Conservation (phyloP, 805 yeast genomes). For the Ogataea populi-albae region DNA sequence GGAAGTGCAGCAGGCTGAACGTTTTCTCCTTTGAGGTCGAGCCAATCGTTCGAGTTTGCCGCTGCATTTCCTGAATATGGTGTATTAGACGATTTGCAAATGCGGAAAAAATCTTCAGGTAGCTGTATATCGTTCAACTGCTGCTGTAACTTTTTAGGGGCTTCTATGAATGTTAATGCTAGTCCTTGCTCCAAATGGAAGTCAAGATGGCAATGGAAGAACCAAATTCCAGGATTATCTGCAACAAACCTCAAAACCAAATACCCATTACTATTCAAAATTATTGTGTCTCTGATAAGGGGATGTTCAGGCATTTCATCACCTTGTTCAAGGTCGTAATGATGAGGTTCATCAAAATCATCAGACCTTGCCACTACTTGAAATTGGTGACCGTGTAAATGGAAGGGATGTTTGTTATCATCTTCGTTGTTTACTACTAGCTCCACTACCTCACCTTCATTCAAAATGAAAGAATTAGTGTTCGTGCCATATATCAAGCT, state of each 20-base stretch:
- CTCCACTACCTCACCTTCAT: conserved; percentile 64
- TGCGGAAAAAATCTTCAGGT: conserved; percentile 46
- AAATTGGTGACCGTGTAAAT: conserved; percentile 88
- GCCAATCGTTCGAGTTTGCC: conserved; percentile 53
- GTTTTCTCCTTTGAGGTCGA: conserved; percentile 58
- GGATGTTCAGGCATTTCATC: conserved; percentile 56
- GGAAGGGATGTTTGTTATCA: conserved; percentile 94
- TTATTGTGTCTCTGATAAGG: conserved; percentile 65
- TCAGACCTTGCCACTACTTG: conserved; percentile 72
- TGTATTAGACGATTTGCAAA: conserved; percentile 47
- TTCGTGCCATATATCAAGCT: conserved; percentile 70
- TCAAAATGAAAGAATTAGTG: conserved; percentile 60
- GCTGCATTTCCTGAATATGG: conserved; percentile 69
- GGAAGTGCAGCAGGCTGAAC: conserved; percentile 64
- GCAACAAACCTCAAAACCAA: conserved; percentile 71
- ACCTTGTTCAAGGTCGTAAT: conserved; percentile 46
- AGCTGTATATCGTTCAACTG: conserved; percentile 31
- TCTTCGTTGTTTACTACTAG: conserved; percentile 76
- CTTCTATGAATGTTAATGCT: conserved; percentile 69
- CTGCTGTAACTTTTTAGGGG: conserved; percentile 53
- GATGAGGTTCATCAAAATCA: conserved; percentile 52
- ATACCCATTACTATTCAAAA: conserved; percentile 65
- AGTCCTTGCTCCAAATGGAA: conserved; percentile 84
- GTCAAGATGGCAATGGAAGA: conserved; percentile 88
- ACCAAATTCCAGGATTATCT: conserved; percentile 91